Conservation (phyloP, 352 stramenopile species). For the Globisporangium nodosum region DNA sequence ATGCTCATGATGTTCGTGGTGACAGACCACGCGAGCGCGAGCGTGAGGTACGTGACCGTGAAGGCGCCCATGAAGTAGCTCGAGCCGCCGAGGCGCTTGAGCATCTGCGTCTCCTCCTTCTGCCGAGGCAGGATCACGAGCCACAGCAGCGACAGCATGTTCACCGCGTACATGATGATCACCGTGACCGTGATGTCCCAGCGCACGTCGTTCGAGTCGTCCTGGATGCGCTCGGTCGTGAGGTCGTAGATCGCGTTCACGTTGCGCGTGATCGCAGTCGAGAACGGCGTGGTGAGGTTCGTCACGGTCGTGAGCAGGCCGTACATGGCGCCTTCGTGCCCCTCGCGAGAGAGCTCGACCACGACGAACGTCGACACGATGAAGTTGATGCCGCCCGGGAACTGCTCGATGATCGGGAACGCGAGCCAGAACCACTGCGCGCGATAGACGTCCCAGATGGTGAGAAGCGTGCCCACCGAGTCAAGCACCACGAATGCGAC, state of each 20-base stretch:
- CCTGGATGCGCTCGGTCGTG: constrained; percentile 39
- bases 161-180: constrained; percentile 45
- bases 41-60: constrained; percentile 34
- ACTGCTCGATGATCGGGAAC: constrained; percentile 35
- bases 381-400: constrained; percentile 47
- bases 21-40: constrained; percentile 48
- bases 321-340: constrained; percentile 60
- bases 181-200: constrained; percentile 46
- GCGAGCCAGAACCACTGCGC: constrained; percentile 47
- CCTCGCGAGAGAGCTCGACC: constrained; percentile 48
- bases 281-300: constrained; percentile 45
- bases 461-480: constrained; percentile 28
- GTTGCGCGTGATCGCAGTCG: constrained; percentile 32
- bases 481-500: constrained; percentile 32
- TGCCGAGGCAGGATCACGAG: constrained; percentile 54
- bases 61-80: constrained; percentile 42
- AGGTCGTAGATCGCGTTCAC: constrained; percentile 37
- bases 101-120: constrained; percentile 56
- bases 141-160: constrained; percentile 44
- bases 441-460: constrained; percentile 46
- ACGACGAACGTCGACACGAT: constrained; percentile 55
- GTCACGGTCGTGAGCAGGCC: constrained; percentile 56
- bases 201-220: constrained; percentile 37
- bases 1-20: constrained; percentile 58
- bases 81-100: constrained; percentile 55